Conservation (phyloP, 75 land plant genomes). For the Pseudotsuga menziesii region DNA sequence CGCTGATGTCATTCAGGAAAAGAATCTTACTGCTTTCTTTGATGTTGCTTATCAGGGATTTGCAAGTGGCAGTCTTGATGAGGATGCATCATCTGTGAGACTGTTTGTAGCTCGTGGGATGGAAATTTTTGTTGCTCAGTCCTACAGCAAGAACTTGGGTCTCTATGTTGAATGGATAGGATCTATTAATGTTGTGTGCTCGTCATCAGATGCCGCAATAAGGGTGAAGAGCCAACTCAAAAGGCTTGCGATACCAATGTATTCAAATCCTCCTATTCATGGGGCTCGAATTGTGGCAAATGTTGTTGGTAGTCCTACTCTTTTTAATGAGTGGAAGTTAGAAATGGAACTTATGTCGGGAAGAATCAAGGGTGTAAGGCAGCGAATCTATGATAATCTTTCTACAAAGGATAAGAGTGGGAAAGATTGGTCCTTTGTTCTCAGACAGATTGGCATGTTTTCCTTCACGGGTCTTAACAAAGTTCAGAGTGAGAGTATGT, state of each 20-base stretch:
- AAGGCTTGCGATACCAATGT: constrained; percentile 91
- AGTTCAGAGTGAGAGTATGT: too few species aligned
- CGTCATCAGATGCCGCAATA: constrained; percentile 71
- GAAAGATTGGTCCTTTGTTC: constrained; percentile 74
- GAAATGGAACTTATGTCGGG: too few species aligned
- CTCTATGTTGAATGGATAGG: constrained; percentile 92
- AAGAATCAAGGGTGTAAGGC: constrained; percentile 59
- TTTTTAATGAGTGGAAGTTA: constrained; percentile 81
- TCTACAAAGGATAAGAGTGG: constrained; percentile 54
- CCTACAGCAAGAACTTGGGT: constrained; percentile 91
- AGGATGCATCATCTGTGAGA: too few species aligned
- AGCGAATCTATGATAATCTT: constrained; percentile 65
- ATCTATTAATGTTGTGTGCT: constrained; percentile 76
- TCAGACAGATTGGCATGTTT: constrained; percentile 96
- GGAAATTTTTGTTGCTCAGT: constrained; percentile 86
- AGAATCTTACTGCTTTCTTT: too few species aligned
- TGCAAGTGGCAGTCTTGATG: too few species aligned
- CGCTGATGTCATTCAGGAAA: too few species aligned
- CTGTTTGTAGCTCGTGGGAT: constrained; percentile 73
- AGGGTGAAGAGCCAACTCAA: constrained; percentile 97
- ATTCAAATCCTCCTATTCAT: constrained; percentile 93
- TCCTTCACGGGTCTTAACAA: too few species aligned
- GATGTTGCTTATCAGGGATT: too few species aligned
- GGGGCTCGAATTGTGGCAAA: constrained; percentile 92
- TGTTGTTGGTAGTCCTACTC: constrained; percentile 73